These are phyloP conservation scores for Fusarium virguliforme DNA, from an alignment of 2,329 filamentous ascomycete species.

Conservation along the genomic window DNA sequence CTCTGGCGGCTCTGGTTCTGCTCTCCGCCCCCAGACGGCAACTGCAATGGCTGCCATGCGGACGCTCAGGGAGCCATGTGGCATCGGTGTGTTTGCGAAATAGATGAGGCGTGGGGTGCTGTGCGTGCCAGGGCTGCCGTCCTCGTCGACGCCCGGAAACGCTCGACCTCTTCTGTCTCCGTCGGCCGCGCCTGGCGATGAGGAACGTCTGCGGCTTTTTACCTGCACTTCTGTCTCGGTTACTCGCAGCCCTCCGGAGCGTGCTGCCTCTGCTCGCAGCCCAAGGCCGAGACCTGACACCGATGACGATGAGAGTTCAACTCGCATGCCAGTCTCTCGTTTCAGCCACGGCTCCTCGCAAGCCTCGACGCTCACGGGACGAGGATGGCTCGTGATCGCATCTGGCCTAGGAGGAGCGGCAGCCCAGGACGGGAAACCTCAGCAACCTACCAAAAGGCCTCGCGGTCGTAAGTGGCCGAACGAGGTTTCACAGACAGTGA, in stretches of 20 bases:
- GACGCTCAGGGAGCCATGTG: constrained; percentile 32
- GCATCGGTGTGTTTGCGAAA: constrained; percentile 29
- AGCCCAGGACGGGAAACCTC: not conserved
- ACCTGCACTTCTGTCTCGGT: constrained; percentile 19
- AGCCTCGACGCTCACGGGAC: constrained; percentile 12
- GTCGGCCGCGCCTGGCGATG: constrained; percentile 18
- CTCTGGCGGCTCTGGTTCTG: not conserved
- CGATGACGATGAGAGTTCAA: constrained; percentile 33
- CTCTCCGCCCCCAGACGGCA: constrained; percentile 6
- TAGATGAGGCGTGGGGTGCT: not conserved
- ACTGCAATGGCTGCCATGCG: constrained; percentile 11
- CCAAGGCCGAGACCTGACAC: constrained; percentile 26
- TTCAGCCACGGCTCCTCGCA: constrained; percentile 43
- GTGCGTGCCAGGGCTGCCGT: constrained; percentile 1
- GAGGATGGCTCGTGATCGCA: constrained; percentile 23
- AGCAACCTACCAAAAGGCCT: not conserved
- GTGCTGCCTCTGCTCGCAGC: constrained; percentile 5
- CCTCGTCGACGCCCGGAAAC: constrained; percentile 15
- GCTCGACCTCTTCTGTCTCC: constrained; percentile 30
- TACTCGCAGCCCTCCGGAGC: not conserved
- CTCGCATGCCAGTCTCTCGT: constrained; percentile 47
- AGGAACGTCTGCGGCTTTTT: not conserved
- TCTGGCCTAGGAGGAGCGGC: constrained; percentile 5
- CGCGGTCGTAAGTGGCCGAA: constrained; percentile 6
- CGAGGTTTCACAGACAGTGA: constrained; percentile 30